Base-by-base conservation (phyloP, 352 stramenopile genomes). In the Phytophthora parvispora region DNA sequence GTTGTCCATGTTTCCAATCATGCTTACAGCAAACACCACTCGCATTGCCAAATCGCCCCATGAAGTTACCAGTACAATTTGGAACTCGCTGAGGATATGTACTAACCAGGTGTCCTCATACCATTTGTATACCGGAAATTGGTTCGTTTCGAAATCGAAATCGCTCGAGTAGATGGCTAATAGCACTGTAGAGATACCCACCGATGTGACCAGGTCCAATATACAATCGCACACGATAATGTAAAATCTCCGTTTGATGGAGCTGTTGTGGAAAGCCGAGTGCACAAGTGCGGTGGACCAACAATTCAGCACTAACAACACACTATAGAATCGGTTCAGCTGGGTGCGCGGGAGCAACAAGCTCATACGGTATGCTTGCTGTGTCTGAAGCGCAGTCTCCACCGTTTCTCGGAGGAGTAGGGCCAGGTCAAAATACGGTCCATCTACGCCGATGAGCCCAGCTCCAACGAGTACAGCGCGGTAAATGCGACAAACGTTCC, bases 21-120 rank as follows among this genome's bases (percentile, higher is more conserved):
- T 59, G 24, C 60, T 75, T 10, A 75, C 4, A 3, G 62, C 66
- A 42, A 81, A 66, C 13, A 74, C 7, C 4, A 54, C 38, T 32
- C 50, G 58, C 29, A 68, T 70, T 1, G 51, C 10, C 15, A 67
- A 45, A 38, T 77, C 71, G 20, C 57, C 52, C 28, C 60, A 67
- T 1, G 70, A 77, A n/a, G 38, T 68, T 3, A 76, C 60, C 18
- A 76, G 27, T 12, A 78, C 18, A 42, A 87, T 52, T 9, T 69
- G 64, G 40, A 82, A 78, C 27, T 85, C 74, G 25, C 71, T 78
- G 13, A 76, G 42, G 16, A 72, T 60, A 31, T 75, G 65, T 5
- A 75, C 61, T 5, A 75, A 70, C 77, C 74, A 84, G 4, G 40
- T 29, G 50, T 81, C 64, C 27, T 72, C 57, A 38, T 75, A 61